A percentile compares a stretch with the other conserved stretches of the same genome.
These are phyloP conservation scores for Hypoxylon lienhwacheense DNA, from an alignment of 495 filamentous ascomycete species.

Conservation along the genomic window DNA sequence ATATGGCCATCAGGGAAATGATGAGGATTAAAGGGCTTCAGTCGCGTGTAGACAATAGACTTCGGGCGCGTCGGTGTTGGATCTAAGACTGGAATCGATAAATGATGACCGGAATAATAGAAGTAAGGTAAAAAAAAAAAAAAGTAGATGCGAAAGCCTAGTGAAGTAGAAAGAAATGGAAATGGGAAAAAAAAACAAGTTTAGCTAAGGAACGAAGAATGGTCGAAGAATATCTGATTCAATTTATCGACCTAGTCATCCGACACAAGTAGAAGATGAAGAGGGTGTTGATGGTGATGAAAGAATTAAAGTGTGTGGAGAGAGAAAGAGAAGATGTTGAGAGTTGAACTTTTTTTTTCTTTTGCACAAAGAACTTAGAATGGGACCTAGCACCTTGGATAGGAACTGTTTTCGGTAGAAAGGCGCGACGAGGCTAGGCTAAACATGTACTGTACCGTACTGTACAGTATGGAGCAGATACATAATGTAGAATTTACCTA, in stretches of 20 bases:
- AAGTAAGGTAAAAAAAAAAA: slow-evolving; percentile 9
- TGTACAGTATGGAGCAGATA: background rate
- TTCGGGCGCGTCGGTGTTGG: background rate
- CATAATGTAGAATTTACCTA: background rate
- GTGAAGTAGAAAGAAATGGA: background rate
- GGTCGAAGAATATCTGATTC: slow-evolving; percentile 2
- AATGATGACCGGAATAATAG: slow-evolving; percentile 3
- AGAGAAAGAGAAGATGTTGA: slow-evolving; percentile 4
- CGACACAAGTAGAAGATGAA: background rate
- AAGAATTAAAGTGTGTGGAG: slow-evolving; percentile 9
- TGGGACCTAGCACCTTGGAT: background rate
- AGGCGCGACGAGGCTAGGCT: slow-evolving; percentile 31
- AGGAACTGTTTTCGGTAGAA: slow-evolving; percentile 32
- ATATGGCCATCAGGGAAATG: slow-evolving; percentile 27
- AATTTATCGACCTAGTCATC: slow-evolving; percentile 11
- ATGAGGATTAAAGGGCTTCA: too few species aligned
- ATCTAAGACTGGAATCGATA: too few species aligned
- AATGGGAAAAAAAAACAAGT: slow-evolving; percentile 9
- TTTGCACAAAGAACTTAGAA: slow-evolving; percentile 8
- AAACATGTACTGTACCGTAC: background rate
- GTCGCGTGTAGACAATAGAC: too few species aligned
- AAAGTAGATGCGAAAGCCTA: slow-evolving; percentile 13
- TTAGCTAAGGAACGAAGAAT: slow-evolving; percentile 17
- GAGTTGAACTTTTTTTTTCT: slow-evolving; percentile 9
- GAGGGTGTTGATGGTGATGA: slow-evolving; percentile 5